Evolutionary conservation across 2,329 filamentous ascomycete species (phyloP), one percentile per base, ranked within the genome.

Genomic region (Sarocladium strictum): DNA sequence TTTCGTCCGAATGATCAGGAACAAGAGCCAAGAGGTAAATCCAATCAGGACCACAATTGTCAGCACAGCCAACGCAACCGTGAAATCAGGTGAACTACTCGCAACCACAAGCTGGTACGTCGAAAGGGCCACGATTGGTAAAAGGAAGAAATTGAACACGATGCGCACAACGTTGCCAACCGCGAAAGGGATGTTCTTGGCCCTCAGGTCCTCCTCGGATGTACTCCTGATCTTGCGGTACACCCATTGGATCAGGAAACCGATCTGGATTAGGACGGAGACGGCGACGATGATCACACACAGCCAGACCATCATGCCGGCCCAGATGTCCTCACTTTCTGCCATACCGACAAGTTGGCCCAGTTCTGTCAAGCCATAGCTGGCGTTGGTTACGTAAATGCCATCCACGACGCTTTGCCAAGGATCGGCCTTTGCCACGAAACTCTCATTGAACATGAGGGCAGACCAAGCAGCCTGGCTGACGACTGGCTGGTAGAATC

Each of bases 371-470:
- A 99, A 74, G 26, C 94, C 94, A 63, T 93, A 92, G 2, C 78
- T 84, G 29, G 84, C 86, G 63, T 90, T 86, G 45, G 86, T 85
- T 53, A 84, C 77, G 69, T 97, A 97, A n/a, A 99, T 81, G 35
- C 93, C 92, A 68, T 97, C 92, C 10, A 85, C 73, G 14, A 96
- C 69, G 58, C 82, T 86, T 58, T 84, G 76, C 58, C 80, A 85
- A 6, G 86, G 83, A 27, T 80, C 74, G 12, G 81, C 81, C 33
- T 85, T 74, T 63, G 83, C 87, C 57, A 95, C 85, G 62, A 96
- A 89, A 69, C 87, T 96, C 60, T 94, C 77, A 66, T 97, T 96
- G 76, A 97, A 97, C 78, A 97, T 87, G 57, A 99, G 80, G 4
- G 84, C 73, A 1, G 93, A 94, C 94, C 94, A 99, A 37, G 87